phyloP scores from a whole-genome alignment of 371 early-diverging fungal species.

The Gilbertella persicaria region DNA sequence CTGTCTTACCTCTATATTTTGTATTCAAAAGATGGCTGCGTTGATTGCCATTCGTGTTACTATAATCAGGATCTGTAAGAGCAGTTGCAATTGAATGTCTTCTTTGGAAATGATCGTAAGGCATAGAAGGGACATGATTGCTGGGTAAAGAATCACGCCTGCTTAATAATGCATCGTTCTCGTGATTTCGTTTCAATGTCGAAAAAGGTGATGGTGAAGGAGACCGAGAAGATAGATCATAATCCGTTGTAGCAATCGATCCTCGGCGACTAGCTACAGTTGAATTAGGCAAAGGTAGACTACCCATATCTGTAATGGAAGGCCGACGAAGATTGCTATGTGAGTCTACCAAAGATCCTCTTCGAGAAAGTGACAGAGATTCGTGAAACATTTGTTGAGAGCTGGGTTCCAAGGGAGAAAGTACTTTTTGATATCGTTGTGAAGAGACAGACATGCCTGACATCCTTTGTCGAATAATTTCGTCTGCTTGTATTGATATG shows the following conservation, averaged over 20 bases:
- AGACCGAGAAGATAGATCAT: slow-evolving; percentile 43
- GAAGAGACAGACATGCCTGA: slow-evolving; percentile 46
- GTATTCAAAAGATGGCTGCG: slow-evolving; percentile 14
- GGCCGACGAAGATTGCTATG: slow-evolving; percentile 29
- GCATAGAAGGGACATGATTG: slow-evolving; percentile 23
- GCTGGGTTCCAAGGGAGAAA: slow-evolving; percentile 38
- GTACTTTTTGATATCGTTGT: slow-evolving; percentile 4
- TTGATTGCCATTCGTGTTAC: slow-evolving; percentile 6
- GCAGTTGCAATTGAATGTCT: slow-evolving; percentile 62
- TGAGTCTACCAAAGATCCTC: slow-evolving; percentile 43
- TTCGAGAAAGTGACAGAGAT: slow-evolving; percentile 27
- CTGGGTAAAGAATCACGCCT: slow-evolving; percentile 50
- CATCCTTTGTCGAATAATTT: slow-evolving; percentile 46
- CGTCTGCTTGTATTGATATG: slow-evolving; percentile 27
- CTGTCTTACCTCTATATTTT: slow-evolving; percentile 35
- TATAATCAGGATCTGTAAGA: slow-evolving; percentile 10
- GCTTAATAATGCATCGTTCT: slow-evolving; percentile 9
- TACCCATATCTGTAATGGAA: slow-evolving; percentile 33
- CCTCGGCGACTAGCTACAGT: slow-evolving; percentile 38
- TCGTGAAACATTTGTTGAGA: slow-evolving; percentile 26
- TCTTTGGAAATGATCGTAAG: slow-evolving; percentile 49
- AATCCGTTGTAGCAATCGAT: slow-evolving; percentile 42
- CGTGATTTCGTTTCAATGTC: slow-evolving; percentile 12
- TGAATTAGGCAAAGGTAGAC: slow-evolving; percentile 33
- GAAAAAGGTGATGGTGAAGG: slow-evolving; percentile 39